Evolutionary conservation across 2,329 filamentous ascomycete genomes (phyloP), one percentile per base, ranked within the genome.

Genomic region (Colletotrichum orbiculare): DNA sequence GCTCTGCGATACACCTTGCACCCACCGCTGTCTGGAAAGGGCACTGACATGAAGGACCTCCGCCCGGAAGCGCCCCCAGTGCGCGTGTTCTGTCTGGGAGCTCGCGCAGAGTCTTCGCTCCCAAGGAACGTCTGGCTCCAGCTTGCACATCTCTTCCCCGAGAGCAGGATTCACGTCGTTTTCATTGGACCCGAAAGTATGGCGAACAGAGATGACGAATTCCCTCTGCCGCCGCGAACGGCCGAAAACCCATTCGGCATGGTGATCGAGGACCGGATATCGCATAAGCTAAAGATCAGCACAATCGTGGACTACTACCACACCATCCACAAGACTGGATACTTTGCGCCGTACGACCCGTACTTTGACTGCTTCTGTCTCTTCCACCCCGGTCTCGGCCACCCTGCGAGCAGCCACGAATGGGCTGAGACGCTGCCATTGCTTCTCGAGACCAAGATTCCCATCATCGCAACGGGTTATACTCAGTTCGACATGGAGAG

Each of bases 251-350:
- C 96, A 1, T 99, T 94, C 71, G 96, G 96, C 46, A 93, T 92
- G n/a, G 86, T 99, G 56, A 88, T 97, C 12, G 96, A 99, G 79
- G 95, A 97, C 77, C 89, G 95, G 56, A 85, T 99, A 8, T 93
- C 91, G 74, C 89, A 91, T 60, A 90, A 91, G 70, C 89, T 98
- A 88, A 99, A 99, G 83, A 97, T 99, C 73, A 96, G 91, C 76
- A 99, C 96, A 0, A 97, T 94, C 73, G 95, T 98, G 55, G 96
- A 99, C 72, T 97, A 99, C 81, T 99, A 96, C 82, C 95, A 99
- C 79, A 98, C 93, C 2, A 87, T 99, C 71, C 95, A 99, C 81
- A 89, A 94, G 75, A 92, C 95, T 0, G 91, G 93, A 52, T 87
- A 94, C 75, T 99, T 98, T 81, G 89, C 92, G 63, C 96, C 96